Evolutionary conservation across 2,329 filamentous ascomycete species (phyloP), one percentile per base, ranked within the genome.

Genomic region (Ophiostoma australiae): DNA sequence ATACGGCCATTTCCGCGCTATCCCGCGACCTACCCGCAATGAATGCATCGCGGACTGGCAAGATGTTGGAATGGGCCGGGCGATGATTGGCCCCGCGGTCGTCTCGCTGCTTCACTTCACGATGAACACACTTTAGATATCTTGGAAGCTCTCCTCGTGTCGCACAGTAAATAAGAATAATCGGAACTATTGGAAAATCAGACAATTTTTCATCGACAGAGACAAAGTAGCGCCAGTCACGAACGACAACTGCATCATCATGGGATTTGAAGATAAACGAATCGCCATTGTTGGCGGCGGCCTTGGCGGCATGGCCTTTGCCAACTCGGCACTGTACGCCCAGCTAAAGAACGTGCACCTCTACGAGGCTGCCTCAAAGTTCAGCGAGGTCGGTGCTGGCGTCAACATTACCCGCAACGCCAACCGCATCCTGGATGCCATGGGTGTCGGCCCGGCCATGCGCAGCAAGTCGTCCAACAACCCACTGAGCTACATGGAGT

Each of bases 241-340:
- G 15, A 17, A 39, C 39, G 15, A 10, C n/a, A 48, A 68, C 31
- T 23, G 3, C 31, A 73, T 72, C 31, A 31, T 4, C 31, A 73
- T 72, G 72, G 72, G 71, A 37, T 72, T 73, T 67, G 20, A 66
- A 11, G 35, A 66, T 35, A 66, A 70, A 11, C 73, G 72, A 63
- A 74, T 82, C 63, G 80, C 78, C 70, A 76, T 82, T 41, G 76
- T 81, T 23, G 80, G 80, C 33, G 80, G 80, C 33, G 80, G 80
- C 70, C 79, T 81, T 31, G 79, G 78, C 39, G 80, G 80, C 20
- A 77, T 81, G 31, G 78, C 77, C 70, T 74, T 77, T 20, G 77
- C 79, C 17, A 66, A 66, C 35, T 39, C 63, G 63, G 63, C 63
- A 20, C 63, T 66, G 17, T 77, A 80, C 63, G 78, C 80, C 72